Conservation (phyloP, 164 flowering plant species). For the Vitis amurensis region DNA sequence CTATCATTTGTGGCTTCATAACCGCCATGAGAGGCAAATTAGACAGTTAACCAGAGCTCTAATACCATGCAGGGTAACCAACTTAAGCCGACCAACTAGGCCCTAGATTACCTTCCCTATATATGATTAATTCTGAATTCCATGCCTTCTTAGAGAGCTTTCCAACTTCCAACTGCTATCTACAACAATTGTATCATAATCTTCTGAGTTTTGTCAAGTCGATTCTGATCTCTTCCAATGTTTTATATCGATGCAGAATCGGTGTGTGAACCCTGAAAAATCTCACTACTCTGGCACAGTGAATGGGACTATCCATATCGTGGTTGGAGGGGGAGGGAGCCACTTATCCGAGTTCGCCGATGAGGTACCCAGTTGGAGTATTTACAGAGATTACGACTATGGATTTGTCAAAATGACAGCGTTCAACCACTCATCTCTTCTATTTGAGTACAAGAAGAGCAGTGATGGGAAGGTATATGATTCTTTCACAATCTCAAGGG, state of each 20-base stretch:
- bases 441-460: constrained; percentile 89
- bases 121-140: too few relatives aligned
- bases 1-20: too few relatives aligned
- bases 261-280: constrained; percentile 58
- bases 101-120: too few relatives aligned
- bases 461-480: constrained; percentile 77
- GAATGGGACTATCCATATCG: constrained; percentile 84
- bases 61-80: too few relatives aligned
- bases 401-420: constrained; percentile 91
- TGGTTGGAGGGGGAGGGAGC: constrained; percentile 83
- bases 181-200: too few relatives aligned
- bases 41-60: too few relatives aligned
- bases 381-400: constrained; percentile 57
- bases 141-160: too few relatives aligned
- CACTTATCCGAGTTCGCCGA: constrained; percentile 52
- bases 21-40: too few relatives aligned
- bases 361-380: constrained; percentile 59
- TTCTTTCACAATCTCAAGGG: constrained; percentile 80
- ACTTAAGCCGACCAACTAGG: too few relatives aligned
- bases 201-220: too few relatives aligned
- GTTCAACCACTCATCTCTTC: constrained; percentile 72
- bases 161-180: too few relatives aligned
- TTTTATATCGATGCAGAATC: constrained; percentile 43
- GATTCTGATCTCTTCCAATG: neutral
- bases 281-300: constrained; percentile 56